A percentile compares a stretch with the other conserved stretches of the same genome.
Conservation (phyloP, 164 flowering plant genomes). For the Echeveria elegans region DNA sequence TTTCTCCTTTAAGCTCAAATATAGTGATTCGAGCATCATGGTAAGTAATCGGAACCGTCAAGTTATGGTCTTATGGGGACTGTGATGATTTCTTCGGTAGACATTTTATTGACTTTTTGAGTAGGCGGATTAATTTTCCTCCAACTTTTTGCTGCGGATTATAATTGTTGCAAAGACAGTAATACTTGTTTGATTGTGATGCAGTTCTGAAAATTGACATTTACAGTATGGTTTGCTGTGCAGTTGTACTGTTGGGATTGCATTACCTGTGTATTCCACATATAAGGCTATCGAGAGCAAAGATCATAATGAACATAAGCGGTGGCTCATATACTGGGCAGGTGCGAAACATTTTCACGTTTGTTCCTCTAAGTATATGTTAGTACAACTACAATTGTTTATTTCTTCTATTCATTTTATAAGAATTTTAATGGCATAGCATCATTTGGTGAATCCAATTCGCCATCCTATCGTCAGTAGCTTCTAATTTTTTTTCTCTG, state of each 20-base stretch:
- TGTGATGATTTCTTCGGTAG: too few species aligned
- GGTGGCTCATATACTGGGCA: conserved; percentile 11
- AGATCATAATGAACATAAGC: conserved; percentile 8
- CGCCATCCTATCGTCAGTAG: neutral
- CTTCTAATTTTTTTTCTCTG: neutral
- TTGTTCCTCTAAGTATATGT: neutral
- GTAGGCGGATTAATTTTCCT: neutral
- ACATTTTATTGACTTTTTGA: neutral
- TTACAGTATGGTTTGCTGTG: neutral
- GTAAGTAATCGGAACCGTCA: neutral
- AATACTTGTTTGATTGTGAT: neutral
- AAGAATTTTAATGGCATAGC: too few species aligned
- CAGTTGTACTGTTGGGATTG: conserved; percentile 10
- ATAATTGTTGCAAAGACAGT: neutral
- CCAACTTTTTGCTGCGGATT: neutral
- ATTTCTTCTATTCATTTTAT: too few species aligned
- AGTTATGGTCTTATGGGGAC: too few species aligned
- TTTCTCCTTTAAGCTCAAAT: conserved; percentile 7
- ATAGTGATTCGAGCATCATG: conserved; percentile 9
- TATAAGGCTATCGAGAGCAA: conserved; percentile 9
- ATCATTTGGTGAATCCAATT: neutral
- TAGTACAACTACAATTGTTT: neutral
- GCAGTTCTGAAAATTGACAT: conserved; percentile 1
- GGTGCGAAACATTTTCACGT: neutral
- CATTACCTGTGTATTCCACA: conserved; percentile 7